These are phyloP conservation scores for Cryptosporidium ryanae DNA, from an alignment of 169 alveolate species.

Conservation along the genomic window DNA sequence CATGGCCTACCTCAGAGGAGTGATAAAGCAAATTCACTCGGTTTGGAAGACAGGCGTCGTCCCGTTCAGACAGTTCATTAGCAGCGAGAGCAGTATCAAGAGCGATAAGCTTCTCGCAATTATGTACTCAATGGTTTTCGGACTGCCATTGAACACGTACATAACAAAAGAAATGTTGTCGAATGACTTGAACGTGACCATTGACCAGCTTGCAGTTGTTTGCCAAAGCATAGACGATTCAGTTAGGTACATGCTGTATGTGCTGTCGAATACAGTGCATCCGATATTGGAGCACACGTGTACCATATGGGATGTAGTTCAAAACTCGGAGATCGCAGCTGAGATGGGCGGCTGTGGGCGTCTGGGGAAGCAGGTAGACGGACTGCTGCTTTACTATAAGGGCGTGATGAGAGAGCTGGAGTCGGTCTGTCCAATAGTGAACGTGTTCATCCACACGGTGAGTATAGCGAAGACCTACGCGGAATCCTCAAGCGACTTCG, in stretches of 20 bases:
- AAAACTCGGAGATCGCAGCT: conserved; percentile 7
- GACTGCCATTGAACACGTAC: conserved; percentile 27
- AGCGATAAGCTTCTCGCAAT: not conserved
- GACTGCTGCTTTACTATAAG: not conserved
- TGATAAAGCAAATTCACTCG: conserved; percentile 13
- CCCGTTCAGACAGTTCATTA: conserved; percentile 46
- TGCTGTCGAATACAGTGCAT: conserved; percentile 3
- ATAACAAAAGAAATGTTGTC: not conserved
- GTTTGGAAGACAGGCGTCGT: conserved; percentile 52
- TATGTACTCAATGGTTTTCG: conserved; percentile 20
- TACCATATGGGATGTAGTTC: conserved; percentile 21
- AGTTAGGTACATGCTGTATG: conserved; percentile 13
- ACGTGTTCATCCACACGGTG: conserved; percentile 28
- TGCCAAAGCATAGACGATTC: conserved; percentile 59
- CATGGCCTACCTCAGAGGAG: conserved; percentile 18
- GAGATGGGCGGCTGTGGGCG: not conserved
- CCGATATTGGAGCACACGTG: conserved; percentile 30
- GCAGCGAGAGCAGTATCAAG: conserved; percentile 7
- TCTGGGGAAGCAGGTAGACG: not conserved
- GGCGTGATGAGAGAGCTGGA: not conserved
- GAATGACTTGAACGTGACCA: conserved; percentile 12
- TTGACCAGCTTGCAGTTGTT: conserved; percentile 70
- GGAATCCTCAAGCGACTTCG: not conserved
- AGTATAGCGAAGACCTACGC: conserved; percentile 31
- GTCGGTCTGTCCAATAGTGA: conserved; percentile 20